Evolutionary conservation across 805 yeast species (phyloP).

Genomic region (Candida maris): DNA sequence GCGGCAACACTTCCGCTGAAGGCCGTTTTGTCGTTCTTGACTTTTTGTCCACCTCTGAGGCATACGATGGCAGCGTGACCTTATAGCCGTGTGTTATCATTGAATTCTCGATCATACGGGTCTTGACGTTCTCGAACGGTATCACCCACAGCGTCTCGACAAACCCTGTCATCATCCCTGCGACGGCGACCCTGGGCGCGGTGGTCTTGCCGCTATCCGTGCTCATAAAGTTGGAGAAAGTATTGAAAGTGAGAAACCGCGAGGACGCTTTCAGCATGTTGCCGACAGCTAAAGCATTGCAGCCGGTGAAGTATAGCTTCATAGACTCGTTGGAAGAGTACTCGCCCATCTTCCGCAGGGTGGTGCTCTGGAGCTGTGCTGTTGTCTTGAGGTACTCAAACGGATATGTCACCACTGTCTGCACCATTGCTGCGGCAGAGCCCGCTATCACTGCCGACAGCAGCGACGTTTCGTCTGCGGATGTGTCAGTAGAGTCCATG

Average conservation of each 20-base stretch:
- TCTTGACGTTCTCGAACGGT: conserved; percentile 87
- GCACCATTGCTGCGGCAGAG: conserved; percentile 57
- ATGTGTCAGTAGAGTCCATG: too few species aligned
- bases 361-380: conserved; percentile 51
- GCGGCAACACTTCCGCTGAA: conserved; percentile 4
- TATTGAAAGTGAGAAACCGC: conserved; percentile 71
- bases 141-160: conserved; percentile 79
- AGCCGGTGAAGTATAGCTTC: conserved; percentile 49
- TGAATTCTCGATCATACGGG: conserved; percentile 73
- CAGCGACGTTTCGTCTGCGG: conserved; percentile 40
- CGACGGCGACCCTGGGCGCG: conserved; percentile 79
- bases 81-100: conserved; percentile 30
- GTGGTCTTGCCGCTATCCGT: conserved; percentile 56
- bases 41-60: conserved; percentile 21
- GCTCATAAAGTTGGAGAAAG: conserved; percentile 66
- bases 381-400: conserved; percentile 68
- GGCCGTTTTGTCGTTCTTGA: conserved; percentile 17
- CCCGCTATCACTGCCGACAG: conserved; percentile 60
- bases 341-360: conserved; percentile 29
- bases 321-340: conserved; percentile 32
- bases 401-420: conserved; percentile 65
- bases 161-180: conserved; percentile 80
- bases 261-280: conserved; percentile 68
- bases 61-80: conserved; percentile 20
- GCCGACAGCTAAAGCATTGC: conserved; percentile 73